These are phyloP conservation scores for Schoenoplectus tabernaemontani DNA, from an alignment of 202 grass and related monocot genomes.

Conservation along the genomic window DNA sequence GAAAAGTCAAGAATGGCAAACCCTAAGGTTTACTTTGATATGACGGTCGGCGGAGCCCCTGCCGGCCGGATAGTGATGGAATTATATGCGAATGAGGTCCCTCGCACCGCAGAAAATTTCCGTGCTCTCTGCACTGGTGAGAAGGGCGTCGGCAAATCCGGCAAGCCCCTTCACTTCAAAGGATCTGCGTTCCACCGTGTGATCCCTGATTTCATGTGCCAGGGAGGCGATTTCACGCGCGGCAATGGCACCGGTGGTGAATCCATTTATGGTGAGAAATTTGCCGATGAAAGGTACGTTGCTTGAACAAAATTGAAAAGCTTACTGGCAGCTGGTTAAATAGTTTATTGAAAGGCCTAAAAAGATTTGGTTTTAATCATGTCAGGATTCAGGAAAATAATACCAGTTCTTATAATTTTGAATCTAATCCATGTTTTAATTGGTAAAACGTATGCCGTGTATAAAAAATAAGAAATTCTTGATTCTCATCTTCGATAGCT, in stretches of 20 bases:
- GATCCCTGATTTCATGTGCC: slow-evolving; percentile 70
- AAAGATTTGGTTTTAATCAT: too few relatives aligned
- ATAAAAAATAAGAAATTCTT: too few relatives aligned
- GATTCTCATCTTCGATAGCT: not conserved
- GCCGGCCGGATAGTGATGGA: slow-evolving; percentile 59
- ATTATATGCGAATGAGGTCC: slow-evolving; percentile 34
- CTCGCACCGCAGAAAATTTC: slow-evolving; percentile 61
- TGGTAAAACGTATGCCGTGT: too few relatives aligned
- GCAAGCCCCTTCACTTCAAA: slow-evolving; percentile 61
- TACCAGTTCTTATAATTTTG: too few relatives aligned
- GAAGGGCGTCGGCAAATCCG: slow-evolving; percentile 32
- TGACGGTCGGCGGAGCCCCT: slow-evolving; percentile 28
- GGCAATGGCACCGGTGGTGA: slow-evolving; percentile 57
- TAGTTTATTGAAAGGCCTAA: too few relatives aligned
- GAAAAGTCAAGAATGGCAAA: slow-evolving; percentile 21
- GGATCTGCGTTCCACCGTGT: slow-evolving; percentile 53
- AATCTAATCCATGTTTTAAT: too few relatives aligned
- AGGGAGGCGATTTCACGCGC: slow-evolving; percentile 63
- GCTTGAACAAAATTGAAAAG: not conserved
- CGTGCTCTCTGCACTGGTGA: slow-evolving; percentile 72
- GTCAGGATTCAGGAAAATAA: too few relatives aligned
- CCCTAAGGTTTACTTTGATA: slow-evolving; percentile 63
- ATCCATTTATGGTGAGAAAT: slow-evolving; percentile 67
- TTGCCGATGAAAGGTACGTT: slow-evolving; percentile 49
- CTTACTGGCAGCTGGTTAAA: too few relatives aligned